phyloP scores from a whole-genome alignment of 1,284 basidiomycete genomes.

The Cryptococcus sp. region DNA sequence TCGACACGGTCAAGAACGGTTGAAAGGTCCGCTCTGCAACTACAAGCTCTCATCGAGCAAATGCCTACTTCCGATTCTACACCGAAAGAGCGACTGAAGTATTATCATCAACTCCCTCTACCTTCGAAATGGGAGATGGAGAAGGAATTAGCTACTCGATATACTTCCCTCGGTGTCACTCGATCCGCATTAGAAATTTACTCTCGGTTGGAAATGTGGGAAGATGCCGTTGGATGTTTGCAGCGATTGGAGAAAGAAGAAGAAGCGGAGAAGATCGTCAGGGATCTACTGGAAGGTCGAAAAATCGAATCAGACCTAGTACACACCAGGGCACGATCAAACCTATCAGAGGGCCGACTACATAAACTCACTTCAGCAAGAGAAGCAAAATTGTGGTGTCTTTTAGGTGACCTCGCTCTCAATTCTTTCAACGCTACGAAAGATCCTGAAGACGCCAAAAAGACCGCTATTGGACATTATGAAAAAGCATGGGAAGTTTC shows the following conservation, averaged over 20 bases:
- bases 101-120: slow-evolving; percentile 71
- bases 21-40: slow-evolving; percentile 80
- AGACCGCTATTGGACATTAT: slow-evolving; percentile 67
- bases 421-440: slow-evolving; percentile 29
- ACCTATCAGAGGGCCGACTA: slow-evolving; percentile 50
- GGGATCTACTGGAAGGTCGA: slow-evolving; percentile 73
- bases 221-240: slow-evolving; percentile 83
- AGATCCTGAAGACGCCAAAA: slow-evolving; percentile 24
- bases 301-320: slow-evolving; percentile 76
- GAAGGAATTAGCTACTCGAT: slow-evolving; percentile 75
- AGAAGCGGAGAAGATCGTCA: slow-evolving; percentile 70
- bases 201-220: slow-evolving; percentile 93
- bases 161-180: slow-evolving; percentile 74
- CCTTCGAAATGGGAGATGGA: slow-evolving; percentile 91
- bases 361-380: slow-evolving; percentile 62
- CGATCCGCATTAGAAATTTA: slow-evolving; percentile 87
- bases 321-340: slow-evolving; percentile 58
- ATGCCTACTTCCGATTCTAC: slow-evolving; percentile 74
- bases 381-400: slow-evolving; percentile 91
- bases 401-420: slow-evolving; percentile 88
- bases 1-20: slow-evolving; percentile 79
- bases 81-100: slow-evolving; percentile 64
- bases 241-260: slow-evolving; percentile 71
- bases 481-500: slow-evolving; percentile 80
- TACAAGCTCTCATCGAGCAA: slow-evolving; percentile 89